A percentile compares a stretch with the other conserved stretches of the same genome.
Conservation (phyloP, 805 yeast genomes). For the Zygoascus ofunaensis region DNA sequence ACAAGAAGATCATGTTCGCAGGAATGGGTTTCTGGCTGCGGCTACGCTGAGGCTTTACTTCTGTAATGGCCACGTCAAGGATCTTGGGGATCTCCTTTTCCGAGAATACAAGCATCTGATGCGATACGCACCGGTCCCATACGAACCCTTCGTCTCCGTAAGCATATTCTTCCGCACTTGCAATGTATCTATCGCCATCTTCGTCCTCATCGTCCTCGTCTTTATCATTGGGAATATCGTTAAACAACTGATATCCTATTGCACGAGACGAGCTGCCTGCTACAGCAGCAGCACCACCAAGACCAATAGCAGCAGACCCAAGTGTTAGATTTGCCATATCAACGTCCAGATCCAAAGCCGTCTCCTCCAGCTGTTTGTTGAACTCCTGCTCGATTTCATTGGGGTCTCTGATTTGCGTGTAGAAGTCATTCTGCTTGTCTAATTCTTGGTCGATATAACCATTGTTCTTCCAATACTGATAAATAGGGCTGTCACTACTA, state of each 20-base stretch:
- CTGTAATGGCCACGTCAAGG: constrained; percentile 30
- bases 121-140: constrained; percentile 33
- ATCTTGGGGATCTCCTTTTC: constrained; percentile 30
- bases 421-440: constrained; percentile 19
- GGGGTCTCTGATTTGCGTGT: constrained; percentile 17
- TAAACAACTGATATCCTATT: constrained; percentile 7
- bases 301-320: constrained; percentile 5
- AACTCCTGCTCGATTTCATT: constrained; percentile 15
- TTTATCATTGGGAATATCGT: constrained; percentile 12
- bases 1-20: constrained; percentile 34
- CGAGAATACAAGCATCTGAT: constrained; percentile 33
- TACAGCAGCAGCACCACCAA: neutral
- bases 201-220: constrained; percentile 15
- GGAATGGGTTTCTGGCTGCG: constrained; percentile 32
- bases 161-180: constrained; percentile 11
- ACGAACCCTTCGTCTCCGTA: constrained; percentile 25
- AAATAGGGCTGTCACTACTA: constrained; percentile 40
- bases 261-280: neutral
- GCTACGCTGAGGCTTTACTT: constrained; percentile 30
- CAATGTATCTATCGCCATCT: constrained; percentile 12
- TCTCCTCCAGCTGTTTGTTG: constrained; percentile 8
- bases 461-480: constrained; percentile 42
- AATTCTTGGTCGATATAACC: constrained; percentile 17
- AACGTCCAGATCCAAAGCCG: constrained; percentile 25
- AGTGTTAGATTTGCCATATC: constrained; percentile 20